phyloP scores from a whole-genome alignment of 495 filamentous ascomycete species.

The Darksidea phi region DNA sequence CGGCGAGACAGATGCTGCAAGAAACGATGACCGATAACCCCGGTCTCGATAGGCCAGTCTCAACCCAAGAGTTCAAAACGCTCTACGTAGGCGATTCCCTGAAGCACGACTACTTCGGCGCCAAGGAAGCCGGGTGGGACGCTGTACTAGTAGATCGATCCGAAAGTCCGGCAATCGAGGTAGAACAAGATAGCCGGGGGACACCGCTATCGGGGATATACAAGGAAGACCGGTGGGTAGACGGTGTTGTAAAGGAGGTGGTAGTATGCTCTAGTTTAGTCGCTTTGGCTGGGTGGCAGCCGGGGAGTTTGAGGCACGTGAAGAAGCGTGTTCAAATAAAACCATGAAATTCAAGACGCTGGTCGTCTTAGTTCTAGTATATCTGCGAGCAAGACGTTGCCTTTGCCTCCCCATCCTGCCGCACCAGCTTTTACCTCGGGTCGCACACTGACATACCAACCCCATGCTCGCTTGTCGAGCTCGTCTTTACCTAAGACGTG shows the following conservation, averaged over 20 bases:
- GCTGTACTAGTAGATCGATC: constrained; percentile 52
- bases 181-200: not conserved
- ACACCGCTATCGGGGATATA: too few species aligned
- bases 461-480: constrained; percentile 72
- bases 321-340: too few species aligned
- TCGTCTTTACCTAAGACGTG: constrained; percentile 56
- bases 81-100: constrained; percentile 70
- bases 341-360: not conserved
- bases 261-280: not conserved
- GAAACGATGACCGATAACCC: constrained; percentile 20
- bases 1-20: constrained; percentile 49
- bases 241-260: not conserved
- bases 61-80: constrained; percentile 45
- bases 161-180: constrained; percentile 2
- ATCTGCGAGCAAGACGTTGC: constrained; percentile 60
- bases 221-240: not conserved
- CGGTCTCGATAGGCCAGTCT: not conserved
- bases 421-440: constrained; percentile 70
- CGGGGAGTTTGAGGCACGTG: not conserved
- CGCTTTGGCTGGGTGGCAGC: not conserved
- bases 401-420: constrained; percentile 80
- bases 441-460: constrained; percentile 73
- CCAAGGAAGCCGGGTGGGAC: constrained; percentile 63
- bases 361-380: constrained; percentile 59
- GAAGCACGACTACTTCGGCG: constrained; percentile 61